Evolutionary conservation across 768 basidiomycete genomes (phyloP).

Genomic region (Harrya chromipes): DNA sequence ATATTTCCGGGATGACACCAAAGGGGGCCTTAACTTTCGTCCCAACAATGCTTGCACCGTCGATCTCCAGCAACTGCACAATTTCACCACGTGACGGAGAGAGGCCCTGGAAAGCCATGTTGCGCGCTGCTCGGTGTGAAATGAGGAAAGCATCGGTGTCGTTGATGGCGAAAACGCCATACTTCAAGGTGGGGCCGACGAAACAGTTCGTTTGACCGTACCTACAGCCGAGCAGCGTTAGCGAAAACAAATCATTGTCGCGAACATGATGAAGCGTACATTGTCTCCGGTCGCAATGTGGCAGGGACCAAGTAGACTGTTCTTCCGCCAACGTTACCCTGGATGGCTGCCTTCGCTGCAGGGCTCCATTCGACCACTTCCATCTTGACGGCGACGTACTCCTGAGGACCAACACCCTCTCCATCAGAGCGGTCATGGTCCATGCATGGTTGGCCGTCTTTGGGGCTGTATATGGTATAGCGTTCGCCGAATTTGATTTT

Average conservation of each 20-base stretch:
- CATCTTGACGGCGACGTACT: slow-evolving; percentile 95
- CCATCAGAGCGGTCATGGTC: slow-evolving; percentile 97
- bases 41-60: slow-evolving; percentile 78
- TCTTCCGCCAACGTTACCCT: slow-evolving; percentile 66
- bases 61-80: slow-evolving; percentile 71
- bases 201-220: slow-evolving; percentile 99
- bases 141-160: slow-evolving; percentile 86
- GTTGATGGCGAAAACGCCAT: slow-evolving; percentile 88
- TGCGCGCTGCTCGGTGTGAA: slow-evolving; percentile 88
- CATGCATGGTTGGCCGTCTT: slow-evolving; percentile 99
- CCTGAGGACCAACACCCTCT: slow-evolving; percentile 92
- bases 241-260: not conserved
- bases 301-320: slow-evolving; percentile 94
- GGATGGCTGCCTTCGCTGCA: slow-evolving; percentile 60
- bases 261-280: slow-evolving; percentile 48
- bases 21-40: slow-evolving; percentile 89
- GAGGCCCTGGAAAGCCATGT: slow-evolving; percentile 95
- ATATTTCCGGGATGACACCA: slow-evolving; percentile 78
- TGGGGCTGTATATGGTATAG: slow-evolving; percentile 97
- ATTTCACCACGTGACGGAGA: slow-evolving; percentile 70
- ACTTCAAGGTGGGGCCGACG: slow-evolving; percentile 86
- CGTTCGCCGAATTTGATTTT: slow-evolving; percentile 99
- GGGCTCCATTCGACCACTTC: slow-evolving; percentile 83
- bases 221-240: slow-evolving; percentile 40
- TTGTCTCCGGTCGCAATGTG: slow-evolving; percentile 94